Base-by-base conservation (phyloP, 805 yeast species). In the Sungouiozyma intestinalis region DNA sequence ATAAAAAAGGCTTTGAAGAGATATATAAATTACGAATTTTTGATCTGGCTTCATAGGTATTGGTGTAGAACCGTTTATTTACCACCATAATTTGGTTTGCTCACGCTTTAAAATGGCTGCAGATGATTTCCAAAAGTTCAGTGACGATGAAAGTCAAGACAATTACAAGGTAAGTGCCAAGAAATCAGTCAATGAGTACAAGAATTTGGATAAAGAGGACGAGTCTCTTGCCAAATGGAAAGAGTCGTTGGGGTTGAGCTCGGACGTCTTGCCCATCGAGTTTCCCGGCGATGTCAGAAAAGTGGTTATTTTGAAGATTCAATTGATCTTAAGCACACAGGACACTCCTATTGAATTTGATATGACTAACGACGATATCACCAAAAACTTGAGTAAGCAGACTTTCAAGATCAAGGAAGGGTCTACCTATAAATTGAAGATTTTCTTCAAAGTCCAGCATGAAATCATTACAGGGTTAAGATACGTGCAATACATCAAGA, bases 141-240 rank as follows among this genome's bases (percentile, higher is more conserved):
- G 57, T 17, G 46, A 43, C 11, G 63, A 60, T 19, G 49, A 51
- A 21, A 39, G 36, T 15, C 38, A 42, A 5, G 60, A 62, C 39
- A 52, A 45, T 8, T 63, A 63, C 44, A 58, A 53, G 38, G 65
- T 69, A 13, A 48, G 66, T 3, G 72, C 66, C 16, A 75, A 87
- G 67, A 86, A 86, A 57, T 81, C 94, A 15, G 73, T 87, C 35
- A 86, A 76, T 35, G 95, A 87, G 58, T 87, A 87, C 63, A 76
- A 80, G 42, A 73, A 79, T 43, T 65, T 87, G 50, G 97, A 87
- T 58, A 90, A 90, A 11, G 83, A 86, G 52, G 97, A 87, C 60
- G 95, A 85, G 63, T 81, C 94, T 15, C 69, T 87, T 48, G 84
- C 81, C 47, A 85, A 84, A 62, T 87, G 97, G 97, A 88, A 88